Base-by-base conservation (phyloP, 208 protist species). In the Trypanosoma theileri region DNA sequence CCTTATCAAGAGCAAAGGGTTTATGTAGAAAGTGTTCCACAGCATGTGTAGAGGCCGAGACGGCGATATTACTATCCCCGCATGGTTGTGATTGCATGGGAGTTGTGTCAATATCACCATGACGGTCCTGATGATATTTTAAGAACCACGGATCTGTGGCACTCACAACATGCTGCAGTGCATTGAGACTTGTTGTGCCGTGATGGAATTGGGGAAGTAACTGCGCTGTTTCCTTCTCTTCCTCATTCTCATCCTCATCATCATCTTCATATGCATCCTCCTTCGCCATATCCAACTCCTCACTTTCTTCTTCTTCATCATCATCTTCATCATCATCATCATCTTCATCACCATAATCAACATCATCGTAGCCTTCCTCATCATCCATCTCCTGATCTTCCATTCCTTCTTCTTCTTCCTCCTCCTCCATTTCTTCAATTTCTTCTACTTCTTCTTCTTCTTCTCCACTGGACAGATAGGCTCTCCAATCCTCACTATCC, bases 111-210 rank as follows among this genome's bases (percentile, higher is more conserved):
- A 88, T 66, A n/a, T 54, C 55, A 31, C 80, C 82, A 65, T 86
- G 71, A 9, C 55, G 41, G 66, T 94, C 81, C 16, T 79, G 64
- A 56, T 92, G 83, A 50, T 90, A 94, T 66, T 92, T 91, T 19
- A 53, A 64, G 44, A 88, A 71, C 84, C 81, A 89, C 66, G 80
- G 78, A 66, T 90, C 81, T 35, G 51, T 57, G 14, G 74, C 58
- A 40, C 40, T 60, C 17, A 81, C 71, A 62, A 82, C 70, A 19
- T 73, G 59, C 41, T 50, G 52, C 35, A 87, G 69, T 19, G 77
- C 70, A 35, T 63, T 56, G 24, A 81, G 16, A 42, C 71, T 75
- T 31, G 77, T 86, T 24, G 83, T 82, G 11, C 65, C 65, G 24
- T 46, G 65, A 17, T 41, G 42, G 52, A 77, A 77, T 17, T 66